Evolutionary conservation across 768 basidiomycete species (phyloP).

Genomic region (Tricholomella constricta): DNA sequence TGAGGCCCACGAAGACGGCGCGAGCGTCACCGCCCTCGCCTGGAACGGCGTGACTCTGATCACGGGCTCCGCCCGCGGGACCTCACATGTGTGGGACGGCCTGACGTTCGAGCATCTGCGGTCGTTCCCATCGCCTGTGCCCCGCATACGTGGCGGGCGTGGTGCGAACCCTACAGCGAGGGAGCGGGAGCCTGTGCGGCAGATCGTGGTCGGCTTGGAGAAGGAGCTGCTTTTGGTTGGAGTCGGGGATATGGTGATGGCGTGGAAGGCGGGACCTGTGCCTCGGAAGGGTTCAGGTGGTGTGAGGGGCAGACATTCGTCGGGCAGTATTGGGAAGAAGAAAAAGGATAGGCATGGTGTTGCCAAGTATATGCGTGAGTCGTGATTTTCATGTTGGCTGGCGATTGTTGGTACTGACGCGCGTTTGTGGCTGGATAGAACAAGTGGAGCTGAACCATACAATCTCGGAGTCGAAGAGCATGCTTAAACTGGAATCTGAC

Average conservation of each 20-base stretch:
- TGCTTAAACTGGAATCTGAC: slow-evolving; percentile 53
- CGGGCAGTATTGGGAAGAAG: slow-evolving; percentile 32
- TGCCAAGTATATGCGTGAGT: slow-evolving; percentile 52
- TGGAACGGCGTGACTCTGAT: slow-evolving; percentile 62
- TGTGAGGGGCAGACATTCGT: slow-evolving; percentile 33
- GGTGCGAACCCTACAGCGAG: slow-evolving; percentile 25
- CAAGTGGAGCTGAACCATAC: slow-evolving; percentile 64
- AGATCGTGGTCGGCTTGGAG: slow-evolving; percentile 57
- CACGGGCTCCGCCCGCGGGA: slow-evolving; percentile 66
- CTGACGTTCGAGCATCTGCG: slow-evolving; percentile 61
- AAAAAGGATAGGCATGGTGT: slow-evolving; percentile 30
- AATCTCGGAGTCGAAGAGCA: slow-evolving; percentile 57
- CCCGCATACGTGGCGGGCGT: slow-evolving; percentile 28
- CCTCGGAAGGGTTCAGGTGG: slow-evolving; percentile 31
- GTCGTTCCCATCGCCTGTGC: slow-evolving; percentile 51
- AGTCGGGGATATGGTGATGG: slow-evolving; percentile 62
- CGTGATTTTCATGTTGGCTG: not conserved
- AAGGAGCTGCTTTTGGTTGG: slow-evolving; percentile 57
- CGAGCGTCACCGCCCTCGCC: slow-evolving; percentile 59
- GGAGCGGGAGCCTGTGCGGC: slow-evolving; percentile 48
- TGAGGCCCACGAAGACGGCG: slow-evolving; percentile 64
- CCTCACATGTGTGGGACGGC: slow-evolving; percentile 63
- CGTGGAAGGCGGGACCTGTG: slow-evolving; percentile 65
- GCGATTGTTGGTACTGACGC: slow-evolving; percentile 9
- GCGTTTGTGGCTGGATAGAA: slow-evolving; percentile 38